Percentiles rank a stretch among this genome's conserved stretches.
Evolutionary conservation across 768 basidiomycete genomes (phyloP).

Genomic region (Tylopilus sp.): DNA sequence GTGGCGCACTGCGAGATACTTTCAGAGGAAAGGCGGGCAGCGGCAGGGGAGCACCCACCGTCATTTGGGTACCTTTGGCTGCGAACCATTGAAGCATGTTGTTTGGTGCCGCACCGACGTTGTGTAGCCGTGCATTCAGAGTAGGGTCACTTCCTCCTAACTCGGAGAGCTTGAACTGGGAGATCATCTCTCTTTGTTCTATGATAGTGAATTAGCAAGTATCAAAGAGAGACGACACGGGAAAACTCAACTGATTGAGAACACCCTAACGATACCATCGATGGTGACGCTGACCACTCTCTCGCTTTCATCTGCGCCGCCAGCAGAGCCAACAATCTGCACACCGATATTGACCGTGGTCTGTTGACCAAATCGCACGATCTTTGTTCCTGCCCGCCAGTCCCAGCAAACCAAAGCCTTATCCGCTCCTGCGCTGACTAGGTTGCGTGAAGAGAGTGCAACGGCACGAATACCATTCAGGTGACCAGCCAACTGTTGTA

Average conservation of each 20-base stretch:
- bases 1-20: conserved; percentile 70
- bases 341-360: conserved; percentile 91
- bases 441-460: conserved; percentile 77
- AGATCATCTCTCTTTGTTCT: conserved; percentile 83
- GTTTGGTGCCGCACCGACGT: conserved; percentile 78
- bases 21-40: background rate
- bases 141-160: conserved; percentile 66
- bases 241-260: conserved; percentile 72
- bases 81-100: conserved; percentile 96
- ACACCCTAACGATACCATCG: conserved; percentile 86
- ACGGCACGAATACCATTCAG: conserved; percentile 89
- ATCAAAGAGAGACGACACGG: background rate
- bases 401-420: conserved; percentile 84
- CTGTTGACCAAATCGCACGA: conserved; percentile 89
- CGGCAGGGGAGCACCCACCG: conserved; percentile 45
- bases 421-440: conserved; percentile 78
- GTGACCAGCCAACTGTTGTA: conserved; percentile 83
- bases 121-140: conserved; percentile 62
- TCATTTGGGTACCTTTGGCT: conserved; percentile 87
- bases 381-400: conserved; percentile 85
- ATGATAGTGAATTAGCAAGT: conserved; percentile 5
- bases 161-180: conserved; percentile 84
- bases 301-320: conserved; percentile 56
- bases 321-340: conserved; percentile 63
- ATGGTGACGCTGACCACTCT: conserved; percentile 88